These are phyloP conservation scores for Fusarium phyllophilum DNA, from an alignment of 2,329 filamentous ascomycete species.

Conservation along the genomic window DNA sequence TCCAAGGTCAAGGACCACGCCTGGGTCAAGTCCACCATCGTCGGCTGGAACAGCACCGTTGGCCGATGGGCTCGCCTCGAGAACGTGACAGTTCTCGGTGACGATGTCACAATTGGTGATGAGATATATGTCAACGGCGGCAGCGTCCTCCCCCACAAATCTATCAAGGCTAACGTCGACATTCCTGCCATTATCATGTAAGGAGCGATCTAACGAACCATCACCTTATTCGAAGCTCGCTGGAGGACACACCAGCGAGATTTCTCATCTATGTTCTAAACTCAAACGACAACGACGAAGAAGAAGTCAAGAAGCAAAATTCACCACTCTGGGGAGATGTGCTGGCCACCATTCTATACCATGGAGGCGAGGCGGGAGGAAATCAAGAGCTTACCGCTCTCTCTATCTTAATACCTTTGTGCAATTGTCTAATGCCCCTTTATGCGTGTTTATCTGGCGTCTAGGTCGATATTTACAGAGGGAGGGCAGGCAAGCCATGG, in stretches of 20 bases:
- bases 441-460: conserved; percentile 47
- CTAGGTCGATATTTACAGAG: conserved; percentile 42
- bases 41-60: conserved; percentile 97
- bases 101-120: conserved; percentile 97
- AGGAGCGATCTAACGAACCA: conserved; percentile 46
- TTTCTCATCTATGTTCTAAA: conserved; percentile 30
- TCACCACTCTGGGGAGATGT: conserved; percentile 45
- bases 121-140: conserved; percentile 99
- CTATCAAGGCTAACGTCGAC: conserved; percentile 98
- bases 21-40: conserved; percentile 98
- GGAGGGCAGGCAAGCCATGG: conserved; percentile 38
- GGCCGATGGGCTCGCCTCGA: conserved; percentile 96
- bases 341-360: conserved; percentile 41
- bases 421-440: conserved; percentile 44
- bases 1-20: conserved; percentile 98
- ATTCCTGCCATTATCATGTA: conserved; percentile 76
- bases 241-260: conserved; percentile 39
- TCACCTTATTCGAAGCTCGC: conserved; percentile 3
- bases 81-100: conserved; percentile 97
- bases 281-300: conserved; percentile 33
- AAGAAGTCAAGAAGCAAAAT: conserved; percentile 37
- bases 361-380: conserved; percentile 28
- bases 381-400: conserved; percentile 37
- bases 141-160: conserved; percentile 96
- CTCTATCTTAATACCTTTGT: conserved; percentile 42